Conservation (phyloP, 352 stramenopile genomes). For the Elongisporangium undulatum region DNA sequence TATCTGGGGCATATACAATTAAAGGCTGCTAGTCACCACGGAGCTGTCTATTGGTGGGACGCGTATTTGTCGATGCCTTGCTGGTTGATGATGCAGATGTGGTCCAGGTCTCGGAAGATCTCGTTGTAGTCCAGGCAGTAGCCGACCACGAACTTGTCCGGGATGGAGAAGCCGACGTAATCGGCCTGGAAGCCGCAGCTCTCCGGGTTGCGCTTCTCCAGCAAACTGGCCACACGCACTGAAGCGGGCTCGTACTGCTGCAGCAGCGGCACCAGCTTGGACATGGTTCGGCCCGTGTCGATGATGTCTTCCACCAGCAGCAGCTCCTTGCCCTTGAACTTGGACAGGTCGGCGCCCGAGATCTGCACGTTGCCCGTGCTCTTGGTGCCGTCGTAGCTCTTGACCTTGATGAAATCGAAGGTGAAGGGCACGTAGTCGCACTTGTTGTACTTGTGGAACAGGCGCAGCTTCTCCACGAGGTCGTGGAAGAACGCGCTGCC, state of each 20-base stretch:
- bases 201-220: constrained; percentile 92
- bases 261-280: constrained; percentile 87
- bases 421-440: constrained; percentile 89
- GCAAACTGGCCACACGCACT: constrained; percentile 88
- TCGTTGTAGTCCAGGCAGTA: constrained; percentile 98
- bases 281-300: constrained; percentile 95
- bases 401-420: constrained; percentile 94
- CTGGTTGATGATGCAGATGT: constrained; percentile 95
- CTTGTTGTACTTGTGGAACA: constrained; percentile 88
- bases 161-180: constrained; percentile 96
- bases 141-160: constrained; percentile 93
- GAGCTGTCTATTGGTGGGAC: constrained; percentile 29
- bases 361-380: constrained; percentile 92
- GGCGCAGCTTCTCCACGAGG: constrained; percentile 76
- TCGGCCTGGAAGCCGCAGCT: constrained; percentile 90
- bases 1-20: neutral
- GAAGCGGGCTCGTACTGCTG: constrained; percentile 73
- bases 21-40: neutral
- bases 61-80: constrained; percentile 88
- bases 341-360: constrained; percentile 73
- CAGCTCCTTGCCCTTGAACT: constrained; percentile 90
- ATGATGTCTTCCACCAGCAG: constrained; percentile 98
- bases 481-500: constrained; percentile 89
- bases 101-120: constrained; percentile 93
- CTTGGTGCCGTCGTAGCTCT: constrained; percentile 92